Percentiles rank a stretch among this genome's conserved stretches.
Evolutionary conservation across 441 rosid genomes (phyloP).

Genomic region (Gossypium trilobum): DNA sequence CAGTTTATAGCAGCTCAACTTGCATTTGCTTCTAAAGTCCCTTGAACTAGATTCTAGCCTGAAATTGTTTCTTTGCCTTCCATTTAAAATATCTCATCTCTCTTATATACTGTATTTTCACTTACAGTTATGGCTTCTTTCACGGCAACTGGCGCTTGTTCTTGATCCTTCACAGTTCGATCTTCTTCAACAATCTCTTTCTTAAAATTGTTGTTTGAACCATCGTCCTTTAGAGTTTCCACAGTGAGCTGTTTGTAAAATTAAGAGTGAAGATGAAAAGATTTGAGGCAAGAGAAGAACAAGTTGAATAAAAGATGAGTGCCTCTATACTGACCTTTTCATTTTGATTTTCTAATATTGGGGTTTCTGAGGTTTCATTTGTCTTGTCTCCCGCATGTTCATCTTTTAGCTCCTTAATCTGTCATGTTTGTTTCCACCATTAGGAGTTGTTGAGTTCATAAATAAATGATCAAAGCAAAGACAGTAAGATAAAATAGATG

Average conservation of each 20-base stretch:
- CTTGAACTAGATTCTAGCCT: too few species aligned
- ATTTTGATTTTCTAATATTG: neutral
- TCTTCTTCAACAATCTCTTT: constrained; percentile 21
- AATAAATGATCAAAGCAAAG: neutral
- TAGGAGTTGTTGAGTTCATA: neutral
- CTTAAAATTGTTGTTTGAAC: constrained; percentile 12
- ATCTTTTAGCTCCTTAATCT: constrained; percentile 26
- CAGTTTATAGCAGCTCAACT: too few species aligned
- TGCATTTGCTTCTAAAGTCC: too few species aligned
- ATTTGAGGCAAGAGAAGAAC: constrained; percentile 12
- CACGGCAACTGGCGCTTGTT: constrained; percentile 15
- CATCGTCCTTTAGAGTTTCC: constrained; percentile 17
- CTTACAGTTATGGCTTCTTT: constrained; percentile 20
- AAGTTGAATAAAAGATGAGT: neutral
- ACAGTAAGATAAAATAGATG: neutral
- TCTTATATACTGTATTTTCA: neutral
- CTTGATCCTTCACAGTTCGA: constrained; percentile 16
- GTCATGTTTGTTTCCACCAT: constrained; percentile 16
- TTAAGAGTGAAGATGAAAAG: constrained; percentile 7
- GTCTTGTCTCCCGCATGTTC: constrained; percentile 23
- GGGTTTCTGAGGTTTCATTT: constrained; percentile 1
- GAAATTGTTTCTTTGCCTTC: too few species aligned
- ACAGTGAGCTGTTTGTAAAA: constrained; percentile 14
- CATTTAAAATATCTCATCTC: too few species aligned
- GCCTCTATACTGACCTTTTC: constrained; percentile 22